Base-by-base conservation (phyloP, 1,139 yeast genomes). In the Suhomyces atakaporum region DNA sequence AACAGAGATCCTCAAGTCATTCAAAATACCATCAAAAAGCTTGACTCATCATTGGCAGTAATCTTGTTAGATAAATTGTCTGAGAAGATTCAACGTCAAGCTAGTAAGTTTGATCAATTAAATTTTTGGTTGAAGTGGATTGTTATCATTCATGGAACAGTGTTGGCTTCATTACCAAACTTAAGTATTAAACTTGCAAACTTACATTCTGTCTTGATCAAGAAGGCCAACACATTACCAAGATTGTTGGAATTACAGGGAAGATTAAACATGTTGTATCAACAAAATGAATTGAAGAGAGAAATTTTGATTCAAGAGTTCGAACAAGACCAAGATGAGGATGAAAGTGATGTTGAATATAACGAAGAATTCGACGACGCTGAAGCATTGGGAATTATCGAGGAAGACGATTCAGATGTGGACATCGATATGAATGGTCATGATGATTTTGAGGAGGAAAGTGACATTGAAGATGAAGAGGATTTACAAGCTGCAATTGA, bases 111-210 rank as follows among this genome's bases (percentile, higher is more conserved):
- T 45, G 86, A 84, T 25, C 83, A 81, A 43, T 70, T 92, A 45
- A 83, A 84, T 46, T 73, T 79, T 33, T 92, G 99, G 99, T 81
- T 90, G 47, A 87, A 90, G 58, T 90, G 97, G 94, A 82, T 89
- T 33, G 70, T 94, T 53, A 82, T 92, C 31, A 79, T 85, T 25
- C 98, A 94, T 58, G 98, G 98, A 26, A 92, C 95, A 2, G 67
- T 73, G 11, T 65, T 83, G 36, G 75, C 84, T 18, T 75, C 84
- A 12, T 68, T 85, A 38, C 90, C 95, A 29, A 81, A 84, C 46
- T 70, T 85, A 44, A 69, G 78, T 44, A 67, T 75, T 33, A 80
- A 86, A 28, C 67, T 94, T 42, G 79, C 95, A 3, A 77, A 87
- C 23, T 69, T 94, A 46, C 94, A 87, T 53, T 75, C 92, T 13